Conservation (phyloP, 176 grass and related monocot species). For the Aegilops speltoides region DNA sequence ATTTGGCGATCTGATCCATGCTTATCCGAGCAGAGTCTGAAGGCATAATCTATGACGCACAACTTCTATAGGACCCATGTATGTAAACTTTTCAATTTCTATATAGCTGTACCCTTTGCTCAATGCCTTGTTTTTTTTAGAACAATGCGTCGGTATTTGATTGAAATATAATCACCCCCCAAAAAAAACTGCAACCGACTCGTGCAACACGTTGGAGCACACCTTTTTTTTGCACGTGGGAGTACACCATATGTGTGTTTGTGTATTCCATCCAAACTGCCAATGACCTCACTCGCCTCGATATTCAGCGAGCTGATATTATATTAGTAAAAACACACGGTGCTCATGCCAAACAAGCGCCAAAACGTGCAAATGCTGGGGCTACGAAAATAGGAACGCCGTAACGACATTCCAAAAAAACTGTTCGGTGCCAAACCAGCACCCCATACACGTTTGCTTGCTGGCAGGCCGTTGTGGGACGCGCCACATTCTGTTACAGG, state of each 20-base stretch:
- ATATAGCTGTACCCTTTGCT: background rate
- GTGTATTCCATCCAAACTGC: background rate
- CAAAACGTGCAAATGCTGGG: background rate
- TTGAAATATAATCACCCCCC: background rate
- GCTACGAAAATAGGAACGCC: background rate
- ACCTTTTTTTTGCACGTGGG: background rate
- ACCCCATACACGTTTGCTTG: background rate
- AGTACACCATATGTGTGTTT: background rate
- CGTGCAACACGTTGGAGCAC: background rate
- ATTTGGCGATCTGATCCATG: conserved; percentile 35
- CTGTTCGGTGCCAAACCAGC: background rate
- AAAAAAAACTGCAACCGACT: background rate
- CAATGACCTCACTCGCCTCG: background rate
- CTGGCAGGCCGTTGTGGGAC: background rate
- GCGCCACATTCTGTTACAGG: background rate
- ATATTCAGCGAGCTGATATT: background rate
- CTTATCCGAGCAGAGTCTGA: background rate
- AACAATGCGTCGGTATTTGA: background rate
- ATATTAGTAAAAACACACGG: too few species aligned
- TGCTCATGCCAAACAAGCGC: too few species aligned
- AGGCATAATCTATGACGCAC: background rate
- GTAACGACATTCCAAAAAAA: background rate
- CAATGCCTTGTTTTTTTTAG: background rate
- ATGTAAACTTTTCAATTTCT: background rate
- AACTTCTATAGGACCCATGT: background rate